Percentiles rank a stretch among this genome's conserved stretches.
These are phyloP conservation scores for Penicillium coprophilum DNA, from an alignment of 495 filamentous ascomycete genomes.

Conservation along the genomic window DNA sequence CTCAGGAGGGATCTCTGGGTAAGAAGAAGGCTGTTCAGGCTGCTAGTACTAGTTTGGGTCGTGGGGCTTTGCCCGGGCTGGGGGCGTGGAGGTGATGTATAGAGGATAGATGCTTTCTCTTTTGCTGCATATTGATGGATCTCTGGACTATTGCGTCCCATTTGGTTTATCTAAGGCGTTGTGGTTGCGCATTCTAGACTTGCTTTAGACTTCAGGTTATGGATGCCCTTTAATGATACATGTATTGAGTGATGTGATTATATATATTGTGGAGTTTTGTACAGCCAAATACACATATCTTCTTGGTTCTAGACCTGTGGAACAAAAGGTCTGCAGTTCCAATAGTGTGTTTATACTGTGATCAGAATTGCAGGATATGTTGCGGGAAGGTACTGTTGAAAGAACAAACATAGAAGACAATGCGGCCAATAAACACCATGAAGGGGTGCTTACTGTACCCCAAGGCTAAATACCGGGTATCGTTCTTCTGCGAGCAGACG, in stretches of 20 bases:
- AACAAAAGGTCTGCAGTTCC: too few species aligned
- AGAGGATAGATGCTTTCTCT: conserved; percentile 2
- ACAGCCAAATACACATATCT: background rate
- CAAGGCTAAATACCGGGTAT: too few species aligned
- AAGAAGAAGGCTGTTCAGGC: conserved; percentile 61
- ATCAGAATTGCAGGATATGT: too few species aligned
- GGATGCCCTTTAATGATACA: background rate
- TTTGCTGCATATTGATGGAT: conserved; percentile 2
- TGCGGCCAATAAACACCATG: too few species aligned
- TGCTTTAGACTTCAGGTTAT: background rate
- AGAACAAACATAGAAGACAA: too few species aligned
- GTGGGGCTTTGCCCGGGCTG: conserved; percentile 39
- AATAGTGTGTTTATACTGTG: too few species aligned
- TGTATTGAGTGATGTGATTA: background rate
- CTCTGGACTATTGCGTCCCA: background rate
- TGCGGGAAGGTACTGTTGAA: too few species aligned
- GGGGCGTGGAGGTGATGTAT: conserved; percentile 43
- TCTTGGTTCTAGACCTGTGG: background rate
- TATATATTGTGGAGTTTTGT: background rate
- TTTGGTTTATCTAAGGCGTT: conserved; percentile 7
- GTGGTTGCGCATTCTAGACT: conserved; percentile 3
- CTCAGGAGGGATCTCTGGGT: conserved; percentile 73
- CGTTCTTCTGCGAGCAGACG: too few species aligned
- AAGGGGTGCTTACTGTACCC: too few species aligned
- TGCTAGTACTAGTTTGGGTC: conserved; percentile 41